Conservation (phyloP, 768 basidiomycete genomes). For the Cantharellus cinnabarinus region DNA sequence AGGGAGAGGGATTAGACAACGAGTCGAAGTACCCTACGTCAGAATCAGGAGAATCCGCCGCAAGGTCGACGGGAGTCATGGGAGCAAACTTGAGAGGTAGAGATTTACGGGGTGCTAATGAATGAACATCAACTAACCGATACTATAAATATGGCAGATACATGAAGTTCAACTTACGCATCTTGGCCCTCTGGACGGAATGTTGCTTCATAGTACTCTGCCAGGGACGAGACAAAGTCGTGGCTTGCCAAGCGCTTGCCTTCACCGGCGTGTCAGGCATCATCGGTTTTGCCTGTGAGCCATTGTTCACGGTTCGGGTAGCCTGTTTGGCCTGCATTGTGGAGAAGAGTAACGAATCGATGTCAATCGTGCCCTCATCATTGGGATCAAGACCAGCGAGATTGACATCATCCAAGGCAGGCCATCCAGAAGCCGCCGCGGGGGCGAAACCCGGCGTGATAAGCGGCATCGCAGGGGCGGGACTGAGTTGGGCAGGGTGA, state of each 20-base stretch:
- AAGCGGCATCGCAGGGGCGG: background rate
- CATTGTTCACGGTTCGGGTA: background rate
- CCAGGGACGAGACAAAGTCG: slow-evolving; percentile 1
- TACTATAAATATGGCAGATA: background rate
- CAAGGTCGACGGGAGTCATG: background rate
- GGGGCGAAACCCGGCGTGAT: background rate
- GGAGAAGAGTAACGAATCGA: background rate
- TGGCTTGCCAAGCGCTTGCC: background rate
- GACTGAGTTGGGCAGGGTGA: background rate
- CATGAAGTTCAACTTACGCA: background rate
- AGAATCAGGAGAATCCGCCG: slow-evolving; percentile 6
- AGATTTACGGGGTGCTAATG: slow-evolving; percentile 7
- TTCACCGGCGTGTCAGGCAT: slow-evolving; percentile 9
- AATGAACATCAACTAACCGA: background rate
- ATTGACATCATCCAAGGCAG: background rate
- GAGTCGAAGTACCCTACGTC: slow-evolving; percentile 1
- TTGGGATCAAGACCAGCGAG: background rate
- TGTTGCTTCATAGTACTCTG: slow-evolving; percentile 4
- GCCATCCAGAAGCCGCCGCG: background rate
- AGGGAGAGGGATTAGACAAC: background rate
- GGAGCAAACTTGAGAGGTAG: slow-evolving; percentile 4
- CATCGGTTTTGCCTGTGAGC: slow-evolving; percentile 2
- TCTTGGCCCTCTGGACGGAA: background rate
- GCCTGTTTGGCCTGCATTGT: background rate
- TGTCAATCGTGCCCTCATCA: background rate